phyloP scores from a whole-genome alignment of 164 flowering plant genomes.

The Magnolia kwangsiensis region DNA sequence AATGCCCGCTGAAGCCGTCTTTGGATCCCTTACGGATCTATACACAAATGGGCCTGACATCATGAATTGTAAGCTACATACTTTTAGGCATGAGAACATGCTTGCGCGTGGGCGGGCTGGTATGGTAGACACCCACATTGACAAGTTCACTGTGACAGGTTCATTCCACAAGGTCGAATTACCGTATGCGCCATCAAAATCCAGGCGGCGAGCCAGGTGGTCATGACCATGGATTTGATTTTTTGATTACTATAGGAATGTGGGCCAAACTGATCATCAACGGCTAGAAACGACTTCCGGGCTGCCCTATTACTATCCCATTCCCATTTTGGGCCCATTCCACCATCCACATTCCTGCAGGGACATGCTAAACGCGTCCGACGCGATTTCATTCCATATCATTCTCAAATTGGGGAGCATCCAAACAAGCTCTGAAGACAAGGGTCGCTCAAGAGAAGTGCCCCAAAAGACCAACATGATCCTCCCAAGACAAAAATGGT shows the following conservation, averaged over 20 bases:
- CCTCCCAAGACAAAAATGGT: background rate
- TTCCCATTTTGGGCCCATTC: background rate
- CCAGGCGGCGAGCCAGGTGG: background rate
- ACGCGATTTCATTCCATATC: background rate
- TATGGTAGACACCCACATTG: background rate
- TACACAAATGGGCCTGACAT: background rate
- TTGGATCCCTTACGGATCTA: background rate
- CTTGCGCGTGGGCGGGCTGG: background rate
- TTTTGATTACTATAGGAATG: background rate
- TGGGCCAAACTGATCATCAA: background rate
- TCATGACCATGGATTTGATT: background rate
- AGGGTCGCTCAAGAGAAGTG: background rate
- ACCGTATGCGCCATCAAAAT: too few species aligned
- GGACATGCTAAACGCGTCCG: background rate
- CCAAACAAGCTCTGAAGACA: background rate
- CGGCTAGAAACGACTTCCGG: background rate
- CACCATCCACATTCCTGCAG: background rate
- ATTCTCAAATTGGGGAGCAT: background rate
- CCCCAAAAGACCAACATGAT: constrained; percentile 6
- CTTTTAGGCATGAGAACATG: background rate
- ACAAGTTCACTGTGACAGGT: background rate
- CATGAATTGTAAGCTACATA: background rate
- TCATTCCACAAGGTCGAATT: background rate
- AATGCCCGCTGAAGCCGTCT: background rate
- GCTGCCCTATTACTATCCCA: background rate